Conservation (phyloP, 2,329 filamentous ascomycete genomes). For the Cladophialophora psammophila region DNA sequence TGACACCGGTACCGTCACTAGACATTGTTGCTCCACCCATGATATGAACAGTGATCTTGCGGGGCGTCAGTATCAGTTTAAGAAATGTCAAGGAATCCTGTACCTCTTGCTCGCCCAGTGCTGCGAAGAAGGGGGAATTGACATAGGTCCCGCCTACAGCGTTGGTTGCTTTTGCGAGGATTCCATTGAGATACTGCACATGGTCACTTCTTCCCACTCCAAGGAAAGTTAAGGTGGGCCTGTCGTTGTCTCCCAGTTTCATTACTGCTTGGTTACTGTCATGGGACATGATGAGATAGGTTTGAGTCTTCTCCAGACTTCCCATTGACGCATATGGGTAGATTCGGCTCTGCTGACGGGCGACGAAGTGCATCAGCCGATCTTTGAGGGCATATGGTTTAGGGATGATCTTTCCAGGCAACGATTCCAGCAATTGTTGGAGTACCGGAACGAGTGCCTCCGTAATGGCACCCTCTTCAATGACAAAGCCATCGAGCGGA, state of each 20-base stretch:
- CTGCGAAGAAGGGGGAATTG: constrained; percentile 64
- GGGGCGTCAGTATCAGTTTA: background rate
- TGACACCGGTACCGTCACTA: constrained; percentile 62
- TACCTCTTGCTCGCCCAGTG: constrained; percentile 60
- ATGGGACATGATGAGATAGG: constrained; percentile 70
- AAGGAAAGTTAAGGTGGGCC: constrained; percentile 65
- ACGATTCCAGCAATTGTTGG: constrained; percentile 17
- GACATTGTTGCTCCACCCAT: constrained; percentile 72
- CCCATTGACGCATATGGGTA: constrained; percentile 17
- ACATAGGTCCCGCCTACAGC: constrained; percentile 68
- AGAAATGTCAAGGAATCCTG: background rate
- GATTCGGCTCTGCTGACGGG: constrained; percentile 10
- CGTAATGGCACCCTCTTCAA: constrained; percentile 22
- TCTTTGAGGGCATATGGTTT: constrained; percentile 4
- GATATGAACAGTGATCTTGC: constrained; percentile 67
- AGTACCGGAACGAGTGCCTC: constrained; percentile 16
- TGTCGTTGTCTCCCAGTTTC: constrained; percentile 63
- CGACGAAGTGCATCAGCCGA: constrained; percentile 4
- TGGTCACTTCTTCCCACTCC: constrained; percentile 53
- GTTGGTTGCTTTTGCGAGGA: constrained; percentile 49
- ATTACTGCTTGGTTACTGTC: constrained; percentile 69
- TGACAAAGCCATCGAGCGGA: constrained; percentile 22
- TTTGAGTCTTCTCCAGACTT: constrained; percentile 9
- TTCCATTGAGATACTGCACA: constrained; percentile 33
- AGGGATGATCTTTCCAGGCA: constrained; percentile 14